Evolutionary conservation across 768 basidiomycete genomes (phyloP).

Genomic region (Boletus speciosus): DNA sequence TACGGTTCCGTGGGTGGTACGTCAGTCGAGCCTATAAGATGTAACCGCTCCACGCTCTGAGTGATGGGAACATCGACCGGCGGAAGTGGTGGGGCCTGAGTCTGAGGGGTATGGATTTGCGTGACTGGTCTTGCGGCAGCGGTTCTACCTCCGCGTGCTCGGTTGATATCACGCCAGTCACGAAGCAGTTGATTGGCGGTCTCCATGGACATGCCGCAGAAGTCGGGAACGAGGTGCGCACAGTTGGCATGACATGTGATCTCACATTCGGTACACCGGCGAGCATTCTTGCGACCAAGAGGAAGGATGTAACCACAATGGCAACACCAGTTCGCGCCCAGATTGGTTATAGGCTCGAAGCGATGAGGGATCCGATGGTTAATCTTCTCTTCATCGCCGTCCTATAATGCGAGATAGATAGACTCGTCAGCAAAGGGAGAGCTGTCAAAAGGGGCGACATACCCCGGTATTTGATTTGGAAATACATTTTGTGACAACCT

Average conservation of each 20-base stretch:
- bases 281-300: conserved; percentile 93
- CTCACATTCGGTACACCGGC: conserved; percentile 93
- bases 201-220: conserved; percentile 99
- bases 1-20: conserved; percentile 25
- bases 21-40: conserved; percentile 40
- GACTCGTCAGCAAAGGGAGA: neutral
- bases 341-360: conserved; percentile 94
- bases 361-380: conserved; percentile 99
- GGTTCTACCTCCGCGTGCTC: conserved; percentile 50
- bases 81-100: conserved; percentile 31
- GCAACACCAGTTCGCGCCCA: conserved; percentile 99
- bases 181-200: conserved; percentile 91
- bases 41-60: conserved; percentile 45
- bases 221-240: conserved; percentile 97
- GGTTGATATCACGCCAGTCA: conserved; percentile 90
- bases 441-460: conserved; percentile 32
- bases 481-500: conserved; percentile 99
- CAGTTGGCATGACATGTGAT: conserved; percentile 97
- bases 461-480: conserved; percentile 95
- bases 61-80: conserved; percentile 31
- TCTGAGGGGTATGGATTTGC: conserved; percentile 32
- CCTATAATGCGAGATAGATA: conserved; percentile 41
- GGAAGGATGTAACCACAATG: conserved; percentile 99
- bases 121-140: conserved; percentile 34
- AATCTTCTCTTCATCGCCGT: conserved; percentile 96